Conservation (phyloP, 352 stramenopile genomes). For the Pythium dissotocum region DNA sequence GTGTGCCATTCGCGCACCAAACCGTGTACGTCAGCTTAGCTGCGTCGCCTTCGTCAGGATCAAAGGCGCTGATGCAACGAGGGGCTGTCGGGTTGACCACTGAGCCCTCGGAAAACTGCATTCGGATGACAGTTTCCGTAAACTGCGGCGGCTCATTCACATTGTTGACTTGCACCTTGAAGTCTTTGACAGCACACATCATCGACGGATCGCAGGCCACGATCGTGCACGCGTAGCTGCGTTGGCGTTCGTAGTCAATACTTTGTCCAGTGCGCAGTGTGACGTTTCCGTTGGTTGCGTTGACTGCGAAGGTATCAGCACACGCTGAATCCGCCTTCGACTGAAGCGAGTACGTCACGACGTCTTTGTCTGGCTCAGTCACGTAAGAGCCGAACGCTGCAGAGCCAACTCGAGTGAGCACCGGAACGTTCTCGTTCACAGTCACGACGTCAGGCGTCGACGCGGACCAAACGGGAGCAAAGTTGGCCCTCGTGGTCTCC, state of each 20-base stretch:
- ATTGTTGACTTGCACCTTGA: slow-evolving; percentile 44
- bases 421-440: slow-evolving; percentile 44
- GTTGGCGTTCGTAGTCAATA: slow-evolving; percentile 46
- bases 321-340: slow-evolving; percentile 53
- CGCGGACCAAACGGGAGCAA: slow-evolving; percentile 43
- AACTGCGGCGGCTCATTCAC: slow-evolving; percentile 59
- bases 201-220: slow-evolving; percentile 49
- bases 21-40: slow-evolving; percentile 42
- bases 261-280: slow-evolving; percentile 28
- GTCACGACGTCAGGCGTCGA: slow-evolving; percentile 32
- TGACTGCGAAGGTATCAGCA: slow-evolving; percentile 48
- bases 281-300: slow-evolving; percentile 29
- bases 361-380: slow-evolving; percentile 44
- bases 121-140: slow-evolving; percentile 29
- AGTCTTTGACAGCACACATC: slow-evolving; percentile 48
- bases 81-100: slow-evolving; percentile 12
- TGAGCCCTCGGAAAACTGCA: slow-evolving; percentile 46
- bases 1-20: slow-evolving; percentile 27
- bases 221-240: slow-evolving; percentile 46
- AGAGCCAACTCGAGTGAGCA: slow-evolving; percentile 29
- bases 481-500: slow-evolving; percentile 49
- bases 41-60: slow-evolving; percentile 47
- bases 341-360: slow-evolving; percentile 48
- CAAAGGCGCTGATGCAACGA: slow-evolving; percentile 42
- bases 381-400: slow-evolving; percentile 29